These are phyloP conservation scores for Phymatotrichopsis omnivora DNA, from an alignment of 2,329 filamentous ascomycete species.

Conservation along the genomic window DNA sequence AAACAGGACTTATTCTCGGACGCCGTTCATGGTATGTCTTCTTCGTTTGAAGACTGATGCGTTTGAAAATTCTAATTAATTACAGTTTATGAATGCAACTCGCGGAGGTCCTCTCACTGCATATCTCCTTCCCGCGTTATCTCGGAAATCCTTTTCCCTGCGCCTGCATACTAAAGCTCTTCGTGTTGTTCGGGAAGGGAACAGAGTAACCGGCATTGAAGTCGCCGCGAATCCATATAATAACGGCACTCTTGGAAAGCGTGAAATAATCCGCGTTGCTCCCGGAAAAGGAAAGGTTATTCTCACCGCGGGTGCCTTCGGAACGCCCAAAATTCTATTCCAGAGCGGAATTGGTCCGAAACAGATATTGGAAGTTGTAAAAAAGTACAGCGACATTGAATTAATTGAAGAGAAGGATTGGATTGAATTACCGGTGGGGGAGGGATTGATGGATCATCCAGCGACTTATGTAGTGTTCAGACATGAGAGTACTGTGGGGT, in stretches of 20 bases:
- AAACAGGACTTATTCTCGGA: conserved; percentile 54
- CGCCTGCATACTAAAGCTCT: conserved; percentile 57
- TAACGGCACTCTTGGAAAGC: conserved; percentile 44
- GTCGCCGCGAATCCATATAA: too few species aligned
- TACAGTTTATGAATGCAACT: too few species aligned
- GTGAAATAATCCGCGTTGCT: conserved; percentile 52
- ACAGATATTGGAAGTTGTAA: conserved; percentile 42
- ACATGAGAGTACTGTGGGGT: conserved; percentile 47
- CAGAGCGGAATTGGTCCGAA: conserved; percentile 58
- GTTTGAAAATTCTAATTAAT: too few species aligned
- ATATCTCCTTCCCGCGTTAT: conserved; percentile 54
- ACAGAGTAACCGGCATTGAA: conserved; percentile 56
- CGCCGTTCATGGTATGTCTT: conserved; percentile 61
- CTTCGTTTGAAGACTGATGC: too few species aligned
- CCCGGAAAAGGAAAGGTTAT: conserved; percentile 53
- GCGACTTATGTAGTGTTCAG: conserved; percentile 47
- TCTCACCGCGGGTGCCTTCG: conserved; percentile 57
- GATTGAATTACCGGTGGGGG: conserved; percentile 50
- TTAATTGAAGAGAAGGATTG: conserved; percentile 44
- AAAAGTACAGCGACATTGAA: conserved; percentile 41
- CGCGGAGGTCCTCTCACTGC: conserved; percentile 60
- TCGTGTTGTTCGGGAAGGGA: conserved; percentile 52
- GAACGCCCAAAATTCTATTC: conserved; percentile 58
- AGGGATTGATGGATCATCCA: conserved; percentile 50
- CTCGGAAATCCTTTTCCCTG: conserved; percentile 54